These are phyloP conservation scores for Botrytis fabae DNA, from an alignment of 2,329 filamentous ascomycete genomes.

Conservation along the genomic window DNA sequence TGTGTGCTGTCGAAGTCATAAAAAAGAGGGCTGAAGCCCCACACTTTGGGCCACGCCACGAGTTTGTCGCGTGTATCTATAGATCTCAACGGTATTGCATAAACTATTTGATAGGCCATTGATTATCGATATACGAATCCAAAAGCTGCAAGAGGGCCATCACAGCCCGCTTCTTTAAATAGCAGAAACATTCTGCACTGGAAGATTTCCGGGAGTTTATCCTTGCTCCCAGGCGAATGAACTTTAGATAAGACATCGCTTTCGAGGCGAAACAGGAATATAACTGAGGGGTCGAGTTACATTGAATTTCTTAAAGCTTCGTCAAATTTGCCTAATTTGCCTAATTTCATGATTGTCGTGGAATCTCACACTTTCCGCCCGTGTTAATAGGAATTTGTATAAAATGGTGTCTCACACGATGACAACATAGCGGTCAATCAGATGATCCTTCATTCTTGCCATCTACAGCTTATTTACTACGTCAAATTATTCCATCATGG, in stretches of 20 bases:
- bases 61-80: neutral
- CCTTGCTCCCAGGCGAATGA: neutral
- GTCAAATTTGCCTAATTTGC: no score
- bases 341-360: neutral
- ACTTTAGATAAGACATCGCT: neutral
- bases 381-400: neutral
- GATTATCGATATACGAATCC: neutral
- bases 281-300: neutral
- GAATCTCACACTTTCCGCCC: neutral
- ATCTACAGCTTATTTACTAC: neutral
- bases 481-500: neutral
- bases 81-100: neutral
- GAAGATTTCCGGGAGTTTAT: neutral
- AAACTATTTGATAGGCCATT: neutral
- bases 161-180: neutral
- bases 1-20: neutral
- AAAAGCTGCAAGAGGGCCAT: neutral
- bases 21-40: neutral
- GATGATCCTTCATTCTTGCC: neutral
- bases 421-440: neutral
- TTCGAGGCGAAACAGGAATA: neutral
- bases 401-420: neutral
- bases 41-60: neutral
- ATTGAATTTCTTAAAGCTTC: neutral
- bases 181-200: neutral